Evolutionary conservation across 192 early-diverging fungal species (phyloP).

Genomic region (Entophlyctis helioformis): DNA sequence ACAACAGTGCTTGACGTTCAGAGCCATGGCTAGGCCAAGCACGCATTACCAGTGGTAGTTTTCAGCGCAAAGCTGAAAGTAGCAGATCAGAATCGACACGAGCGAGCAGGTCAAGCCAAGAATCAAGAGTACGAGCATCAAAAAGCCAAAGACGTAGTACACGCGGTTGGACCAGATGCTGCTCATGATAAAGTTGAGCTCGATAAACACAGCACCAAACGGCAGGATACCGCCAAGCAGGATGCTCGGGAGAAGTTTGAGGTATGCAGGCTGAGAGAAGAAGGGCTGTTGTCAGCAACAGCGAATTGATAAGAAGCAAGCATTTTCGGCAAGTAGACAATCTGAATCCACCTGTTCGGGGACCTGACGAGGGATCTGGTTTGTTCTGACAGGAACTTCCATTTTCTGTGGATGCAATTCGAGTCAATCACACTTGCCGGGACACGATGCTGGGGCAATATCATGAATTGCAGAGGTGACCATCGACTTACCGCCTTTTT

Average conservation of each 20-base stretch:
- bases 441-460: not conserved
- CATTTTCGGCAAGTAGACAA: not conserved
- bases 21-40: not conserved
- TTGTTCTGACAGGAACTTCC: constrained; percentile 79
- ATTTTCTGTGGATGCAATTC: constrained; percentile 22
- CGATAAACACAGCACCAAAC: constrained; percentile 54
- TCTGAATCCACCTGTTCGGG: constrained; percentile 51
- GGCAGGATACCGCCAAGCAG: constrained; percentile 59
- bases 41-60: constrained; percentile 13
- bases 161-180: constrained; percentile 41
- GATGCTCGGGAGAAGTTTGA: constrained; percentile 41
- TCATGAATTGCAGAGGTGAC: not conserved
- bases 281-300: not conserved
- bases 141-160: constrained; percentile 52
- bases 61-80: constrained; percentile 50
- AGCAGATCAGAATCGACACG: constrained; percentile 41
- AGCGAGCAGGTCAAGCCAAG: constrained; percentile 42
- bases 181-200: constrained; percentile 48
- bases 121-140: constrained; percentile 42
- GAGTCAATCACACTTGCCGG: too few species aligned
- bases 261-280: constrained; percentile 46
- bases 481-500: constrained; percentile 31
- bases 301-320: not conserved
- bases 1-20: not conserved
- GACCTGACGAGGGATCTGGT: constrained; percentile 85